Evolutionary conservation across 768 basidiomycete genomes (phyloP), one percentile per base, ranked within the genome.

Genomic region (Pleurotus ostreatus): DNA sequence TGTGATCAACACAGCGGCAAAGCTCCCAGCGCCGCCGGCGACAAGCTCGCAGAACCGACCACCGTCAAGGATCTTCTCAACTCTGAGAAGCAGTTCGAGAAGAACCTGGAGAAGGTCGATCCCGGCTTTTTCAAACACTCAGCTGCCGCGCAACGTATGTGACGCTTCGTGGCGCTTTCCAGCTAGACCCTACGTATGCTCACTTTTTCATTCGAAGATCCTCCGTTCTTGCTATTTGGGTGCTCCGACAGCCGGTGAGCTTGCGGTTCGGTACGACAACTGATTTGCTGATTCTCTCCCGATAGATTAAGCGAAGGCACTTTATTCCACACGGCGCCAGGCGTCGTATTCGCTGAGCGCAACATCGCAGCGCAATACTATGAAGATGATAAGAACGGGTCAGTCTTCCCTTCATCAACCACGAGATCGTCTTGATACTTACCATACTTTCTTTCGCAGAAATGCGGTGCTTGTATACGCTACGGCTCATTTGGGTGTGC

Each of bases 361-460:
- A 67, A 66, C 46, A 65, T 65, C 5, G 65, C 63, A 2, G 62
- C 64, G 47, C 60, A 65, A 44, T 63, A 63, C 52, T 47, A 46
- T 11, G 45, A 46, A n/a, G 52, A 55, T 13, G 66, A 67, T 37
- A 52, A 54, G 5, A 63, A 63, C 40, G 48, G 59, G 64, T 65
- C 40, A 57, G 61, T 57, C 2, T 16, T 20, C 4, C 40, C 7
- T 15, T 18, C 34, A 5, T 22, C 16, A 39, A 0, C 2, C 23
- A 18, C 20, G 16, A 40, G 23, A 12, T 25, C 1, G 23, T 25
- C 23, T 25, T 47, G 23, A 9, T 22, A 26, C 9, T n/a, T 23
- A n/a, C 5, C 5, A 20, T 5, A 23, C 0, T 5, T 25, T 25
- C 55, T 34, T 22, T n/a, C 26, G 12, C 22, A 67, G 66, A 7